Conservation (phyloP, 768 basidiomycete species). For the Phylloporus arenicola region DNA sequence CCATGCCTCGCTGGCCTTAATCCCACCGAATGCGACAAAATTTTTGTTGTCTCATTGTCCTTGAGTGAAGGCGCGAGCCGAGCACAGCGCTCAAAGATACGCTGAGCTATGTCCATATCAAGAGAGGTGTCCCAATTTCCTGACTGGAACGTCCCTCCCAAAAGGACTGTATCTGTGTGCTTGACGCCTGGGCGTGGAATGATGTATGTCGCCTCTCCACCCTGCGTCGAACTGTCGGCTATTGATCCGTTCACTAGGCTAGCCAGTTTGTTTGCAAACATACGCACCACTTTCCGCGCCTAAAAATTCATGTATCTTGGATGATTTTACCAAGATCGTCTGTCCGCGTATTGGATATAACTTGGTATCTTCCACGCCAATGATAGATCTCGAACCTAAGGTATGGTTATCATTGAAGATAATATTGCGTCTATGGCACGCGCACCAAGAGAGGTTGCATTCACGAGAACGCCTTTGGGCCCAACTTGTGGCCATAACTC, state of each 20-base stretch:
- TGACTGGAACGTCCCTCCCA: conserved; percentile 53
- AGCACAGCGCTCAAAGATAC: conserved; percentile 45
- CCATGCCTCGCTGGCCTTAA: conserved; percentile 51
- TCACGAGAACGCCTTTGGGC: conserved; percentile 41
- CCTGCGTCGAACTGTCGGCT: conserved; percentile 12
- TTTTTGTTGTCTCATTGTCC: conserved; percentile 33
- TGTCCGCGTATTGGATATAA: conserved; percentile 82
- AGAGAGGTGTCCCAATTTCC: conserved; percentile 49
- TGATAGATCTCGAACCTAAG: conserved; percentile 61
- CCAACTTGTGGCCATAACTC: conserved; percentile 41
- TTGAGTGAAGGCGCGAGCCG: conserved; percentile 33
- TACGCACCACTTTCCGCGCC: conserved; percentile 23
- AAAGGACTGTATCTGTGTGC: conserved; percentile 41
- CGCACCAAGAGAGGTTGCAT: conserved; percentile 52
- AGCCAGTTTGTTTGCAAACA: background rate
- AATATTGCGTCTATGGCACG: background rate
- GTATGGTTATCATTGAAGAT: background rate
- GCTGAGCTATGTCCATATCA: conserved; percentile 35
- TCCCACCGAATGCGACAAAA: conserved; percentile 53
- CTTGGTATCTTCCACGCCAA: conserved; percentile 74
- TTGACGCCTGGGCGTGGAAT: conserved; percentile 51
- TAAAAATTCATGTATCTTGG: conserved; percentile 44
- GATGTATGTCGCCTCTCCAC: conserved; percentile 45
- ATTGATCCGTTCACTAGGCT: background rate
- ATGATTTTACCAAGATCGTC: conserved; percentile 69